Conservation (phyloP, 2,329 filamentous ascomycete species). For the Hypoxylon sp. region DNA sequence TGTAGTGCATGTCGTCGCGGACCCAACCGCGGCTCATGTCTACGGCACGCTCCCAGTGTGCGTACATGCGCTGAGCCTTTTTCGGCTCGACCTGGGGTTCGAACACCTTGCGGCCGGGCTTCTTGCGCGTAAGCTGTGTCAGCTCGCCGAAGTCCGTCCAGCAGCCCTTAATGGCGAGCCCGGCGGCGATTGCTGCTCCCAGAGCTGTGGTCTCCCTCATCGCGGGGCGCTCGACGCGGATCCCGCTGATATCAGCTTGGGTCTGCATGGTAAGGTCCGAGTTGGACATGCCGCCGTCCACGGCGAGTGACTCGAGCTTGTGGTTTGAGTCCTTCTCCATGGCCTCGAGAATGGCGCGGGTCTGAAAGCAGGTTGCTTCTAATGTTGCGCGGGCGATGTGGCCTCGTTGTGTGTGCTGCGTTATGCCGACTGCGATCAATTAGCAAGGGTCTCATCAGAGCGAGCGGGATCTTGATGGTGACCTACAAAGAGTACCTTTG, state of each 20-base stretch:
- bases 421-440: conserved; percentile 74
- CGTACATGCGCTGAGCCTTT: conserved; percentile 60
- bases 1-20: conserved; percentile 29
- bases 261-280: conserved; percentile 92
- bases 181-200: conserved; percentile 89
- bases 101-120: conserved; percentile 76
- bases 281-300: conserved; percentile 91
- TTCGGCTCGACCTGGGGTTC: conserved; percentile 69
- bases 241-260: conserved; percentile 86
- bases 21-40: conserved; percentile 70
- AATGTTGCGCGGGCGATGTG: conserved; percentile 91
- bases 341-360: conserved; percentile 88
- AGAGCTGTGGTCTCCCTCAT: conserved; percentile 94
- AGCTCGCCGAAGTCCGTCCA: conserved; percentile 83
- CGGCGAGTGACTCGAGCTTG: conserved; percentile 78
- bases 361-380: conserved; percentile 93
- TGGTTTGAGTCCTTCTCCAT: conserved; percentile 90
- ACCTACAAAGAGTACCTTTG: conserved; percentile 83
- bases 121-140: conserved; percentile 73
- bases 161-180: conserved; percentile 79
- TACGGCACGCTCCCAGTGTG: conserved; percentile 68
- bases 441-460: conserved; percentile 25
- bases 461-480: not conserved
- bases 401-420: conserved; percentile 84
- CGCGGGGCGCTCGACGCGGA: conserved; percentile 83